Evolutionary conservation across 1,139 yeast species (phyloP).

Genomic region (Suhomyces coccinellae): DNA sequence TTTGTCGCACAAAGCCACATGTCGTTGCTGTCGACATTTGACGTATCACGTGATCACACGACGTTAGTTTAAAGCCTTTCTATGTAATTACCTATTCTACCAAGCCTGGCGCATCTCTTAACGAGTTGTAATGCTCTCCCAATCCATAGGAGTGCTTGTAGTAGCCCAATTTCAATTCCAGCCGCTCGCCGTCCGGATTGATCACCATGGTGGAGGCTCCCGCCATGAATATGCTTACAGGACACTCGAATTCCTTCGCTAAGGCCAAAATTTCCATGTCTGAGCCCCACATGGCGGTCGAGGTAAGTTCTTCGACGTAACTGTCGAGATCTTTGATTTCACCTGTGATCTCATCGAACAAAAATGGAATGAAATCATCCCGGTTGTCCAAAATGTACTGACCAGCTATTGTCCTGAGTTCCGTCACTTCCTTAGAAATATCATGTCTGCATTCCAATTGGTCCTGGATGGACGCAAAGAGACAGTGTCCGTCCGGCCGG

Average conservation of each 20-base stretch:
- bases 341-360: slow-evolving; percentile 75
- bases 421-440: slow-evolving; percentile 42
- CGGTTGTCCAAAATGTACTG: slow-evolving; percentile 60
- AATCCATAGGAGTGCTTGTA: slow-evolving; percentile 84
- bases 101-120: slow-evolving; percentile 44
- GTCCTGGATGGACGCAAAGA: slow-evolving; percentile 82
- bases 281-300: slow-evolving; percentile 94
- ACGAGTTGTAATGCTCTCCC: slow-evolving; percentile 93
- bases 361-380: slow-evolving; percentile 75
- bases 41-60: background rate
- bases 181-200: slow-evolving; percentile 43
- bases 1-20: slow-evolving; percentile 4
- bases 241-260: slow-evolving; percentile 63
- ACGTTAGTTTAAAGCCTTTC: background rate
- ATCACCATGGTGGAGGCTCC: slow-evolving; percentile 56
- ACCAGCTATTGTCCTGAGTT: slow-evolving; percentile 66
- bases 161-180: slow-evolving; percentile 70
- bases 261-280: slow-evolving; percentile 88
- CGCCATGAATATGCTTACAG: slow-evolving; percentile 73
- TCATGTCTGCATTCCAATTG: slow-evolving; percentile 61
- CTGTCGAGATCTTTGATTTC: slow-evolving; percentile 61
- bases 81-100: background rate
- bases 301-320: slow-evolving; percentile 67
- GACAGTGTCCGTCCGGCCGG: slow-evolving; percentile 91
- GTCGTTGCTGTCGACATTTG: slow-evolving; percentile 6